Evolutionary conservation across 331 rosid genomes (phyloP).

Genomic region (Quercus tomentella): DNA sequence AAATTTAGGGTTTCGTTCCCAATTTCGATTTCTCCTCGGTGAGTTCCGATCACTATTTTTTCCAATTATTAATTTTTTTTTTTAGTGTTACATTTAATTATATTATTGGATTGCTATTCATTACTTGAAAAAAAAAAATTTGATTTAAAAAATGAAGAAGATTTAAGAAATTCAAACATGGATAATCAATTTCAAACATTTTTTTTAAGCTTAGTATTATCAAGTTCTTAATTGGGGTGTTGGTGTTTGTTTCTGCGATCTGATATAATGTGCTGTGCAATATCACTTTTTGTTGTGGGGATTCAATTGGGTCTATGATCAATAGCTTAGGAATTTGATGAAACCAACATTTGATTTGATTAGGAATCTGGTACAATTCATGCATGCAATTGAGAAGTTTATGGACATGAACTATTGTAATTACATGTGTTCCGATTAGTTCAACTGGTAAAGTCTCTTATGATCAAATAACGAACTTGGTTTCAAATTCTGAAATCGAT

Average conservation of each 20-base stretch:
- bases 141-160: background rate
- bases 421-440: no score
- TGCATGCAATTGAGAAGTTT: background rate
- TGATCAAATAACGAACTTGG: no score
- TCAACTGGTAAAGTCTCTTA: no score
- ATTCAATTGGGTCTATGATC: background rate
- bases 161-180: background rate
- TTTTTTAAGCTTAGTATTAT: background rate
- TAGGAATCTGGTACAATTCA: no score
- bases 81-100: background rate
- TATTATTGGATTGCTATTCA: background rate
- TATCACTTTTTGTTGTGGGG: background rate
- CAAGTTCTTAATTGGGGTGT: background rate
- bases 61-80: background rate
- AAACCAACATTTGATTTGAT: no score
- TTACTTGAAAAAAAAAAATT: background rate
- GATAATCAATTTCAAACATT: background rate
- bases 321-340: background rate
- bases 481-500: no score
- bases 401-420: background rate
- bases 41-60: constrained; percentile 1
- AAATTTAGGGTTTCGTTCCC: constrained; percentile 14
- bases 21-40: constrained; percentile 6
- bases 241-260: background rate
- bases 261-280: background rate